Percentiles rank a stretch among this genome's conserved stretches.
Evolutionary conservation across 2,329 filamentous ascomycete species (phyloP).

Genomic region (Alternaria angustiovoidea): DNA sequence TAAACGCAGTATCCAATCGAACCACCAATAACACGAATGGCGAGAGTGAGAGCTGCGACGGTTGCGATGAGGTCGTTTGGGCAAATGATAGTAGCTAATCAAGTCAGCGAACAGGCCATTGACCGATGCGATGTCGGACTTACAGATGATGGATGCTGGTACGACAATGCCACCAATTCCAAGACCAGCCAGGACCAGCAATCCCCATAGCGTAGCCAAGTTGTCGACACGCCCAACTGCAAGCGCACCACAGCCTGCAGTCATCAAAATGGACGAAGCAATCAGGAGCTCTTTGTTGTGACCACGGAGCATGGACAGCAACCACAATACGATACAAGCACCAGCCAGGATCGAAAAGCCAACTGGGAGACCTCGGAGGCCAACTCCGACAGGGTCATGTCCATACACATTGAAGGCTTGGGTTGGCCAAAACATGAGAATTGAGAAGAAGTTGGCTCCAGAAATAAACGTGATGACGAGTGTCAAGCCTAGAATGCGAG

Average conservation of each 20-base stretch:
- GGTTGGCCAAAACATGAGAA: conserved; percentile 46
- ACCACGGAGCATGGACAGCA: conserved; percentile 66
- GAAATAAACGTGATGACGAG: conserved; percentile 46
- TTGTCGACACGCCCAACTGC: conserved; percentile 62
- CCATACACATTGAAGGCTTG: conserved; percentile 46
- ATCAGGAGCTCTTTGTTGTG: conserved; percentile 69
- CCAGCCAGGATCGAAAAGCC: conserved; percentile 69
- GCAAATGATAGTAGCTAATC: conserved; percentile 68
- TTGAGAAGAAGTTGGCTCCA: conserved; percentile 44
- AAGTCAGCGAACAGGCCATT: conserved; percentile 4
- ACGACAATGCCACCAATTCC: conserved; percentile 74
- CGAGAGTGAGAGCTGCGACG: conserved; percentile 70
- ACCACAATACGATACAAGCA: conserved; percentile 66
- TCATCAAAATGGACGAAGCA: conserved; percentile 69
- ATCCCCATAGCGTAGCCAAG: conserved; percentile 62
- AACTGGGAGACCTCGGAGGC: conserved; percentile 69
- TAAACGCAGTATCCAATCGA: conserved; percentile 67
- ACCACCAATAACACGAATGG: conserved; percentile 72
- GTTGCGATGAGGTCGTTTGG: conserved; percentile 75
- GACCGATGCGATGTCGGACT: background rate
- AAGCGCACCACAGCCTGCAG: conserved; percentile 67
- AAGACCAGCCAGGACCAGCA: conserved; percentile 67
- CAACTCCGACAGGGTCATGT: conserved; percentile 70
- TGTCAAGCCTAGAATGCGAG: conserved; percentile 38
- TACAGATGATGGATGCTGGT: conserved; percentile 68